Evolutionary conservation across 345 rosid genomes (phyloP), one percentile per base, ranked within the genome.

Genomic region (Eutrema heterophyllum): DNA sequence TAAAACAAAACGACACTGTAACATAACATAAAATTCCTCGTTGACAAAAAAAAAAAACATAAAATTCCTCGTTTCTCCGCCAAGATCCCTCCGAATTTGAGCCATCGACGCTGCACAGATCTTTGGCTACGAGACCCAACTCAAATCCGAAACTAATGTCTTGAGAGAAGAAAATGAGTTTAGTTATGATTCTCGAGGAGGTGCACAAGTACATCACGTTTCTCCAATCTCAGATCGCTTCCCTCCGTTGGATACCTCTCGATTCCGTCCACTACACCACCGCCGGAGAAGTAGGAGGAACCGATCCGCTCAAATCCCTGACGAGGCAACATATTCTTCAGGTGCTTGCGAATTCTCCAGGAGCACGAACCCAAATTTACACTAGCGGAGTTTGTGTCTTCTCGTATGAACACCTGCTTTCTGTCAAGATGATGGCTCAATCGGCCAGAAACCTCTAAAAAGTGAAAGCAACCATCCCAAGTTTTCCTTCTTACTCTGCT

Each of bases 101-200:
- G 79, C 85, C 68, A 61, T 88, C 44, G 87, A 88, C 71, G 92
- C 89, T 4, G 88, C 87, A 5, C 92, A 88, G 67, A 80, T 79
- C 26, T 88, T 80, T 75, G 92, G 86, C 67, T 79, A 84, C 78
- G 88, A 88, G 48, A 64, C 89, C 79, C 82, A 57, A 1, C 81
- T 83, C 56, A 76, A 73, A 7, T 63, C 79, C 60, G 54, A 87
- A 86, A 54, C 81, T 91, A 11, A 80, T 91, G 87, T 92, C 89
- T 2, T 77, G 83, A 83, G 82, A 83, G 32, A 78, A 57, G 61
- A 87, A 80, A 68, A 83, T 85, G 93, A 85, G 81, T 67, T 76
- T 64, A 0, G 83, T 82, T 0, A 80, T 79, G 48, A 44, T 82
- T 76, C 84, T 89, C 0, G 87, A 83, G 41, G 90, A 92, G 80